Conservation (phyloP, 306 rosid species). For the Phaseolus lunatus region DNA sequence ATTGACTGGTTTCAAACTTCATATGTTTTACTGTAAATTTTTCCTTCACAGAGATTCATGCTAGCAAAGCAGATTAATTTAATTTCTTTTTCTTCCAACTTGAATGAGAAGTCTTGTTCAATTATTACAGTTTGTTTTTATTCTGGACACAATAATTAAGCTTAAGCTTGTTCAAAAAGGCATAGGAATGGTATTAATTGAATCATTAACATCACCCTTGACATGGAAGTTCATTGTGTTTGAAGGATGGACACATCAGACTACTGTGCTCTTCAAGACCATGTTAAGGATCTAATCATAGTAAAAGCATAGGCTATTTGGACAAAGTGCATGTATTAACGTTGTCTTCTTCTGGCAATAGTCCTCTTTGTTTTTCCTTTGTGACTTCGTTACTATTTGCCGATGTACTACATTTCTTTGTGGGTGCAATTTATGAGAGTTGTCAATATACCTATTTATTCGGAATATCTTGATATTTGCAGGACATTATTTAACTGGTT, state of each 20-base stretch:
- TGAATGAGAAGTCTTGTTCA: background rate
- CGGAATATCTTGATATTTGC: conserved; percentile 31
- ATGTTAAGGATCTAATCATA: conserved; percentile 1
- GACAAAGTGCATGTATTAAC: background rate
- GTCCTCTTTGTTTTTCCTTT: background rate
- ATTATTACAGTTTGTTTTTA: background rate
- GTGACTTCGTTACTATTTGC: background rate
- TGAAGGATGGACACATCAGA: conserved; percentile 20
- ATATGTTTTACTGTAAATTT: background rate
- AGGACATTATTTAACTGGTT: background rate
- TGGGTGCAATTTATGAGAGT: conserved; percentile 13
- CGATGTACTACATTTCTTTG: conserved; percentile 19
- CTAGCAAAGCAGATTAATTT: background rate
- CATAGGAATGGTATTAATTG: background rate
- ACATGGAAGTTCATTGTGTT: background rate
- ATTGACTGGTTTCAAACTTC: background rate
- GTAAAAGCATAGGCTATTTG: background rate
- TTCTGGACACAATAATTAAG: conserved; percentile 10
- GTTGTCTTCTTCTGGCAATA: background rate
- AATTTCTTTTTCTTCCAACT: background rate
- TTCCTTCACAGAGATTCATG: background rate
- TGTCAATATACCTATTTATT: background rate
- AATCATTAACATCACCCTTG: background rate
- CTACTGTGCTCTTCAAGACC: background rate
- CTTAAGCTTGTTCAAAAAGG: background rate